Percentiles rank a stretch among this genome's conserved stretches.
Conservation (phyloP, 1,284 basidiomycete species). For the Cutaneotrichosporon cutaneum region DNA sequence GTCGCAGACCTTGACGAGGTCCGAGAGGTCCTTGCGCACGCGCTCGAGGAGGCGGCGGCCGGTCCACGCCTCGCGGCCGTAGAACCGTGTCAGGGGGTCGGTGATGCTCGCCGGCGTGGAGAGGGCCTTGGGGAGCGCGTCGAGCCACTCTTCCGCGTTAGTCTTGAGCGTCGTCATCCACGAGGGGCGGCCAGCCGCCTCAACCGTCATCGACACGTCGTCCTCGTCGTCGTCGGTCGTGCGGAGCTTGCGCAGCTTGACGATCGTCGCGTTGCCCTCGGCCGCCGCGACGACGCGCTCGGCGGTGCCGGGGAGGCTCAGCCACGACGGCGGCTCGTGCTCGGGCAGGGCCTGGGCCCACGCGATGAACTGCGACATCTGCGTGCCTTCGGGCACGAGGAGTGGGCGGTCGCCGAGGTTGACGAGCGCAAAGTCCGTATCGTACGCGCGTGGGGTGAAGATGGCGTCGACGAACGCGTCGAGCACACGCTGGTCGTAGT, state of each 20-base stretch:
- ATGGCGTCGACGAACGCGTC: constrained; percentile 87
- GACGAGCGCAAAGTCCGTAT: constrained; percentile 85
- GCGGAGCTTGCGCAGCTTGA: constrained; percentile 87
- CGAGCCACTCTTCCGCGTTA: constrained; percentile 78
- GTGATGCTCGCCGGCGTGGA: constrained; percentile 25
- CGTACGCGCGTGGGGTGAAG: constrained; percentile 83
- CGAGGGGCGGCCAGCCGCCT: constrained; percentile 72
- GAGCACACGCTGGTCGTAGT: constrained; percentile 86
- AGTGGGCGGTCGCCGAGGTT: constrained; percentile 60
- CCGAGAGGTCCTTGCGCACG: constrained; percentile 73
- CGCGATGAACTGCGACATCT: constrained; percentile 79
- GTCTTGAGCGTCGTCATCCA: constrained; percentile 86
- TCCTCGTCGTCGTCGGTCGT: constrained; percentile 83
- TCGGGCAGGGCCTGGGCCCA: constrained; percentile 87
- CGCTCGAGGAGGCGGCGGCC: constrained; percentile 72
- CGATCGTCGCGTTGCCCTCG: constrained; percentile 82
- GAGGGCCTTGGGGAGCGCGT: constrained; percentile 60
- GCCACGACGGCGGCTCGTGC: constrained; percentile 86
- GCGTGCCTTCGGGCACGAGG: constrained; percentile 80
- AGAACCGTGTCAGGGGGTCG: constrained; percentile 83
- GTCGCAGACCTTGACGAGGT: constrained; percentile 78
- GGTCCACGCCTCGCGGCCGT: constrained; percentile 80
- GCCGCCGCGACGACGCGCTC: constrained; percentile 85
- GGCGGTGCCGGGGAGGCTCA: constrained; percentile 83
- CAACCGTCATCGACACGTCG: constrained; percentile 57